Conservation (phyloP, 2,329 filamentous ascomycete genomes). For the Sclerotiophoma versabilis region DNA sequence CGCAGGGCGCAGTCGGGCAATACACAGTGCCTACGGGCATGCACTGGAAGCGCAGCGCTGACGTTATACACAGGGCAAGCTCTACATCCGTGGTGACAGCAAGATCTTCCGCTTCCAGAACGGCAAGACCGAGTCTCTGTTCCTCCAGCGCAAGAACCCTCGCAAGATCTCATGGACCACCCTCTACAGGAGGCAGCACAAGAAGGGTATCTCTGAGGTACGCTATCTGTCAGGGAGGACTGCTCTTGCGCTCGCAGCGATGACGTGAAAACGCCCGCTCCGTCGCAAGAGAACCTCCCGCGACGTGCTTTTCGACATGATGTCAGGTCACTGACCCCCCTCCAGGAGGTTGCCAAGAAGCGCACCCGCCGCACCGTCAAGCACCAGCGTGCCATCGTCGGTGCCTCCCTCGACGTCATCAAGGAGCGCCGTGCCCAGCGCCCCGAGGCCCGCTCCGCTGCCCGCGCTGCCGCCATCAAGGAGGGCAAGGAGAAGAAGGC, state of each 20-base stretch:
- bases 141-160: constrained; percentile 99
- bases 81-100: constrained; percentile 99
- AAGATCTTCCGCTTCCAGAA: constrained; percentile 99
- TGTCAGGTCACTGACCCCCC: constrained; percentile 19
- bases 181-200: constrained; percentile 98
- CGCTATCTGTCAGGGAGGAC: constrained; percentile 19
- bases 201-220: constrained; percentile 99
- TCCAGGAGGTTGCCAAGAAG: constrained; percentile 99
- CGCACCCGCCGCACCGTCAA: constrained; percentile 97
- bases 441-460: constrained; percentile 93
- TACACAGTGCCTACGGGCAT: neutral
- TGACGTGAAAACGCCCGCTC: constrained; percentile 32
- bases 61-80: constrained; percentile 78
- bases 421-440: constrained; percentile 97
- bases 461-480: constrained; percentile 89
- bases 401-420: constrained; percentile 99
- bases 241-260: constrained; percentile 10
- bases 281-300: constrained; percentile 16
- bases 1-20: constrained; percentile 7
- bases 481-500: constrained; percentile 99
- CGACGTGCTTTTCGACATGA: constrained; percentile 17
- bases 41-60: constrained; percentile 34
- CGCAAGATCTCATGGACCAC: constrained; percentile 99
- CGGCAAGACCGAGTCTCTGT: constrained; percentile 99
- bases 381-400: constrained; percentile 97